Percentiles rank a stretch among this genome's conserved stretches.
phyloP scores from a whole-genome alignment of 441 rosid species.

The Jatropha multifida region DNA sequence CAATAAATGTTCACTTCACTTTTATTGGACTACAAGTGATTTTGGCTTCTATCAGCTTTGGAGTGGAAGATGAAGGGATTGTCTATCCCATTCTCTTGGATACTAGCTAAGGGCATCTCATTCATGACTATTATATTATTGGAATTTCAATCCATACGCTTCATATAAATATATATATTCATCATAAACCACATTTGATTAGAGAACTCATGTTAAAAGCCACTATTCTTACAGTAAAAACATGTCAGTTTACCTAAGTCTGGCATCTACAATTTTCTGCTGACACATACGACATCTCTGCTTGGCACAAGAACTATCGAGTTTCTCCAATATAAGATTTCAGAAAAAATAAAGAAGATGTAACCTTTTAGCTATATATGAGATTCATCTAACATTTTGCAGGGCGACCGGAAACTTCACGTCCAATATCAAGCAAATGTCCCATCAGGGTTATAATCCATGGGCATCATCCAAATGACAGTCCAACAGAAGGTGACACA shows the following conservation, averaged over 20 bases:
- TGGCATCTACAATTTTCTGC: not conserved
- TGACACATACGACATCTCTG: not conserved
- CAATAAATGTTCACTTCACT: not conserved
- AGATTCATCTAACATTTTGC: constrained; percentile 21
- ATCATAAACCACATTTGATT: not conserved
- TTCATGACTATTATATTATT: not conserved
- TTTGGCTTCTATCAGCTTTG: not conserved
- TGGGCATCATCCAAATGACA: constrained; percentile 57
- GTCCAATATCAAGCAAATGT: constrained; percentile 29
- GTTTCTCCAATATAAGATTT: not conserved
- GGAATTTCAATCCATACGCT: not conserved
- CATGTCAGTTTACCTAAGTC: not conserved
- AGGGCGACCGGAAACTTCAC: constrained; percentile 38
- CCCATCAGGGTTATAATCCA: constrained; percentile 69
- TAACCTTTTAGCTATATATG: not conserved
- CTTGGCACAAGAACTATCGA: not conserved
- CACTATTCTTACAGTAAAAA: not conserved
- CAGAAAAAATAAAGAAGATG: not conserved
- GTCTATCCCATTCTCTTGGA: not conserved
- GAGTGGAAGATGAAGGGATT: not conserved
- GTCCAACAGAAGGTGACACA: constrained; percentile 27
- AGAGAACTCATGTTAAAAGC: not conserved
- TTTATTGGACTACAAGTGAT: not conserved
- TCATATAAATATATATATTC: not conserved
- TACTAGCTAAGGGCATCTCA: not conserved